phyloP scores from a whole-genome alignment of 1,284 basidiomycete genomes.

The Fomitopsis pinicola region DNA sequence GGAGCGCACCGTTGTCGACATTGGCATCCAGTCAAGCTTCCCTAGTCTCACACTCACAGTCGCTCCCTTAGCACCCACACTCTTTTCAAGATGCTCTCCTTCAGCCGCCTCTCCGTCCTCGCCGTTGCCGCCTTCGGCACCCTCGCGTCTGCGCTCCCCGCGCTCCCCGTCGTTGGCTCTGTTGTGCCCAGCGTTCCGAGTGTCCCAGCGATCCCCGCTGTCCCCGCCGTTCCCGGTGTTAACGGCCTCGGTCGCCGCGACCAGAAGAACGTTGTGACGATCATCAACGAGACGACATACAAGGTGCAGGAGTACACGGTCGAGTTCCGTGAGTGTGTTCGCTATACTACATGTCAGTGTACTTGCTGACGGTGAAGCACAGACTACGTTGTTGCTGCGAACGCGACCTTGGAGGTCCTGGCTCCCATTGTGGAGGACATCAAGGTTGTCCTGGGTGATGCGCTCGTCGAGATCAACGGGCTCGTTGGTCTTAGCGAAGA shows the following conservation, averaged over 20 bases:
- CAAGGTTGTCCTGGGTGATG: slow-evolving; percentile 25
- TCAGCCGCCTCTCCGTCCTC: slow-evolving; percentile 34
- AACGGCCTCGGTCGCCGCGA: slow-evolving; percentile 13
- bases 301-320: slow-evolving; percentile 21
- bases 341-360: neutral
- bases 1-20: slow-evolving; percentile 1
- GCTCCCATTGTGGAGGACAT: slow-evolving; percentile 26
- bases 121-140: slow-evolving; percentile 34
- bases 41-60: slow-evolving; percentile 8
- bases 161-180: slow-evolving; percentile 5
- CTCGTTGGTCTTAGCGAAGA: slow-evolving; percentile 29
- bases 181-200: slow-evolving; percentile 9
- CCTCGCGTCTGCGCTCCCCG: slow-evolving; percentile 16
- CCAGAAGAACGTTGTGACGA: slow-evolving; percentile 17
- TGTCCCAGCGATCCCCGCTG: slow-evolving; percentile 6
- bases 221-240: slow-evolving; percentile 4
- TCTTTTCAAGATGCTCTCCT: slow-evolving; percentile 46
- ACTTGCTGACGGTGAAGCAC: slow-evolving; percentile 3
- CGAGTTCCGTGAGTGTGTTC: slow-evolving; percentile 28
- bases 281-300: slow-evolving; percentile 21
- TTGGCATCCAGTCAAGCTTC: slow-evolving; percentile 16
- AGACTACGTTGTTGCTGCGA: slow-evolving; percentile 28
- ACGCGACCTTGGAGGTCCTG: slow-evolving; percentile 28
- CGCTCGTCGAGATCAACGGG: slow-evolving; percentile 27
- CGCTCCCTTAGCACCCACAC: slow-evolving; percentile 23